A percentile compares a stretch with the other conserved stretches of the same genome.
Evolutionary conservation across 2,329 filamentous ascomycete genomes (phyloP).

Genomic region (Alternaria triticimaculans): DNA sequence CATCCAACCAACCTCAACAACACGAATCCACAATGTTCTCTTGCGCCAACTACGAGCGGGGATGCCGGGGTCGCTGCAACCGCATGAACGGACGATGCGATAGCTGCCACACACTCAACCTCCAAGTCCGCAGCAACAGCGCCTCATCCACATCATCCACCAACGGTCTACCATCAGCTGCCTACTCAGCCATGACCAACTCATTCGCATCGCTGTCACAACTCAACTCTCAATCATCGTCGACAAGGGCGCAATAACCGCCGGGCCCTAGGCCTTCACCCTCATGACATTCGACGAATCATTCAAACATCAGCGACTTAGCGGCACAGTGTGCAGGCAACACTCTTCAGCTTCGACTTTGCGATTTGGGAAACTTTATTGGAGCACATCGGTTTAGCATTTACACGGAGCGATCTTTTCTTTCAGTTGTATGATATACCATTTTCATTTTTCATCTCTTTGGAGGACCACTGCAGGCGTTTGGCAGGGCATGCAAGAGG

Average conservation of each 20-base stretch:
- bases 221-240: conserved; percentile 26
- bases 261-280: neutral
- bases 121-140: conserved; percentile 43
- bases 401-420: conserved; percentile 7
- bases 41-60: conserved; percentile 54
- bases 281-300: conserved; percentile 25
- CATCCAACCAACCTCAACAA: neutral
- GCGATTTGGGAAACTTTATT: neutral
- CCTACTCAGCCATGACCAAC: conserved; percentile 50
- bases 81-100: conserved; percentile 45
- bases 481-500: neutral
- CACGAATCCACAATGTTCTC: conserved; percentile 48
- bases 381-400: conserved; percentile 12
- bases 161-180: conserved; percentile 28
- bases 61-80: conserved; percentile 53
- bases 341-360: conserved; percentile 7
- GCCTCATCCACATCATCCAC: conserved; percentile 42
- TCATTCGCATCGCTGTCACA: conserved; percentile 51
- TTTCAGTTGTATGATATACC: conserved; percentile 12
- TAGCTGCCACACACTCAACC: conserved; percentile 50
- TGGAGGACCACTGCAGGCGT: conserved; percentile 3
- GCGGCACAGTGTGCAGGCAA: conserved; percentile 25
- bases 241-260: conserved; percentile 32
- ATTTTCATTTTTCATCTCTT: conserved; percentile 1
- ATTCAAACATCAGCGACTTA: conserved; percentile 25